Percentiles rank a stretch among this genome's conserved stretches.
These are phyloP conservation scores for Ulota crispa DNA, from an alignment of 225 moss, liverwort and hornwort genomes.

Conservation along the genomic window DNA sequence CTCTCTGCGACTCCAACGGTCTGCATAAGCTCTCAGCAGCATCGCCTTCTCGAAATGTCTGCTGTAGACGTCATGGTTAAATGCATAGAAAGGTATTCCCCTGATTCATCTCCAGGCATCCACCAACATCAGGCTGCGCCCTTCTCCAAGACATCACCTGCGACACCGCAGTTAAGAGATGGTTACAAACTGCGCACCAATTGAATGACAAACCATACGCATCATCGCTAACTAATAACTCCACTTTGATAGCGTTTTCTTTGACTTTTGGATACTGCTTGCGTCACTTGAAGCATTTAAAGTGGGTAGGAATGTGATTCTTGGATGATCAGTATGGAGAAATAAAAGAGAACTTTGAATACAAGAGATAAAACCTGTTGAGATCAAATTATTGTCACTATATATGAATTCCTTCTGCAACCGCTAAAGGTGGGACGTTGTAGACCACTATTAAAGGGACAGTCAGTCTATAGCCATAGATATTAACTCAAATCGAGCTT, in stretches of 20 bases:
- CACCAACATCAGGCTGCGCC: not conserved
- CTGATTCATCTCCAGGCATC: not conserved
- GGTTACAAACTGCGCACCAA: not conserved
- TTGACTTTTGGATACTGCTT: not conserved
- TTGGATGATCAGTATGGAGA: not conserved
- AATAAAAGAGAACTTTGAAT: not conserved
- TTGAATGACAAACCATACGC: not conserved
- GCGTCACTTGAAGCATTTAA: not conserved
- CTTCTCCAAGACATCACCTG: constrained; percentile 5
- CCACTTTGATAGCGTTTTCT: not conserved
- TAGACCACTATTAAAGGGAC: not conserved
- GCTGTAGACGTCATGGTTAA: not conserved
- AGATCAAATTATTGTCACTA: not conserved
- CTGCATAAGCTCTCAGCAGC: not conserved
- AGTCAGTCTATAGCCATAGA: not conserved
- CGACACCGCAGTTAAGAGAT: constrained; percentile 5
- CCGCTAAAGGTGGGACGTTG: not conserved
- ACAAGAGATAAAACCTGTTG: not conserved
- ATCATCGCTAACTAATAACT: not conserved
- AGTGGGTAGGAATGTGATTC: not conserved
- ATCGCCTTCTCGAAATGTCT: not conserved
- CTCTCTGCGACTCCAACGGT: not conserved
- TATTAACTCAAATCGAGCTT: not conserved
- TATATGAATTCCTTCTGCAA: not conserved
- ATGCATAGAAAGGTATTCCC: not conserved